Percentiles rank a stretch among this genome's conserved stretches.
phyloP scores from a whole-genome alignment of 2,329 filamentous ascomycete species.

The Penicillium sp. region DNA sequence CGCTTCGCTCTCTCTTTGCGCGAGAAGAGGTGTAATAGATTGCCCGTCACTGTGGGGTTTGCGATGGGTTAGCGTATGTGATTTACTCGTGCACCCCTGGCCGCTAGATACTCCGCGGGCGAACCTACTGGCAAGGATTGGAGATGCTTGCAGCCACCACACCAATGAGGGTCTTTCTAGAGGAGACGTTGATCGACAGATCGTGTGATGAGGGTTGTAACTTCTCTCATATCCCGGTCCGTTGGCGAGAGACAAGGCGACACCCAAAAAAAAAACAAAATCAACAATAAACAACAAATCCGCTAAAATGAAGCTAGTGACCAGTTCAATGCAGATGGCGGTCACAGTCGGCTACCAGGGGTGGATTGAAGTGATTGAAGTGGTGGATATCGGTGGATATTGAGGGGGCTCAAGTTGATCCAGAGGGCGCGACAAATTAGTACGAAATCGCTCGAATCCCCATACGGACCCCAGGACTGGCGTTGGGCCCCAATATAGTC shows the following conservation, averaged over 20 bases:
- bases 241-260: not conserved
- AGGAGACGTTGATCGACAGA: slow-evolving; percentile 8
- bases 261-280: not conserved
- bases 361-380: not conserved
- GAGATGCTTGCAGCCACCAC: not conserved
- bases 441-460: not conserved
- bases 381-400: not conserved
- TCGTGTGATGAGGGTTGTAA: slow-evolving; percentile 18
- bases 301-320: slow-evolving; percentile 2
- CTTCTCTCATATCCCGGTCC: slow-evolving; percentile 8
- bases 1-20: slow-evolving; percentile 31
- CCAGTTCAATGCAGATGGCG: not conserved
- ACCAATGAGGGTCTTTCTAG: not conserved
- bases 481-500: not conserved
- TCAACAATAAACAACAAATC: not conserved
- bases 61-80: slow-evolving; percentile 15
- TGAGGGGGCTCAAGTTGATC: not conserved
- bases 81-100: slow-evolving; percentile 2
- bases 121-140: slow-evolving; percentile 21
- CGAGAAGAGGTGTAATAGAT: slow-evolving; percentile 27
- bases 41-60: slow-evolving; percentile 24
- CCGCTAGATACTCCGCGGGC: not conserved
- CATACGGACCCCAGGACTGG: not conserved
- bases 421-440: slow-evolving; percentile 11
- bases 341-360: not conserved